Evolutionary conservation across 768 basidiomycete genomes (phyloP), one percentile per base, ranked within the genome.

Genomic region (Multifurca ochricompacta): DNA sequence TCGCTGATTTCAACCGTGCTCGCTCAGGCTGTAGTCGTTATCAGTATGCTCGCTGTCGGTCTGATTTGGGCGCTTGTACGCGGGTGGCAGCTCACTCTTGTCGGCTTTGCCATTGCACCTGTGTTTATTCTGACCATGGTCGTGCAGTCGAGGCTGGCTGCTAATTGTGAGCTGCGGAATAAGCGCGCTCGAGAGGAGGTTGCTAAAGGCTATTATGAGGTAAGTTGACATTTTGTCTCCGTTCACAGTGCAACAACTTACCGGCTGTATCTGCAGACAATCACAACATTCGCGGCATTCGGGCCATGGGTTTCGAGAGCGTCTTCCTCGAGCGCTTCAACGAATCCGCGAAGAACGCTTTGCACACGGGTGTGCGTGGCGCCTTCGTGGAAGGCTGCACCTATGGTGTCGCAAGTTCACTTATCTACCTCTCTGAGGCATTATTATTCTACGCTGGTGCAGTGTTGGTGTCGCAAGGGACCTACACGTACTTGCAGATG

Each of bases 61-160:
- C 68, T 98, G 18, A 65, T 87, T 16, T 99, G 96, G 95, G 94
- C 94, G 0, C 74, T 97, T 67, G 76, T 80, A 2, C 71, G 77
- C 28, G 91, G 91, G 0, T 99, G 95, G 96, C 83, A 96, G 70
- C 73, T 98, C 61, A 95, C 92, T 0, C 77, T 98, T 16, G 89
- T 88, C 2, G 94, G 93, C 0, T 69, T 97, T 27, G 91, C 86
- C 1, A 79, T 97, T 41, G 90, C 80, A 0, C 94, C 93, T 0
- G 77, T 94, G 10, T 95, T 96, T 63, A 83, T 80, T 2, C 68
- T 78, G 9, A 75, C 79, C 9, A 89, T 92, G 79, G 76, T 82
- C 5, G 61, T 85, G 14, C 91, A 94, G 70, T 81, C 85, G 1
- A 70, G 74, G n/a, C 67, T 92, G 44, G 79, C 88, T 0, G 80